Evolutionary conservation across 352 stramenopile genomes (phyloP).

Genomic region (Phytopythium chamaehyphon): DNA sequence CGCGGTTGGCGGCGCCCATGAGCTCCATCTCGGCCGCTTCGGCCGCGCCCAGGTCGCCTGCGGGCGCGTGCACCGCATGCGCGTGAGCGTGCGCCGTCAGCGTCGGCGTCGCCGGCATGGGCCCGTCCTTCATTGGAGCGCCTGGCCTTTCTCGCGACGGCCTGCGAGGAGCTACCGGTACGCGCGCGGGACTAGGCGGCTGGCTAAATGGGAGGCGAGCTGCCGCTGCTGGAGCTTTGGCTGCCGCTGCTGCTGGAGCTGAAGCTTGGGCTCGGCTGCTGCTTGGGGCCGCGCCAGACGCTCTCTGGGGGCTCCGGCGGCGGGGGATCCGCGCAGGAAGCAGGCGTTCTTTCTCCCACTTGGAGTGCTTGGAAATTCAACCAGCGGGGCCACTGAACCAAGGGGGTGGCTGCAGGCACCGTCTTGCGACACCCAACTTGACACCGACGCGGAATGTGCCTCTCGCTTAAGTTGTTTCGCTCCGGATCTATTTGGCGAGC

Average conservation of each 20-base stretch:
- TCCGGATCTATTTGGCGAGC: constrained; percentile 6
- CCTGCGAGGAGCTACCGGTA: too few relatives aligned
- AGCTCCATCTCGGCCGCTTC: constrained; percentile 64
- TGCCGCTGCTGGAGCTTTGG: too few relatives aligned
- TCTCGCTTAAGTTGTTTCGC: background rate
- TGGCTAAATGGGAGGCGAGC: too few relatives aligned
- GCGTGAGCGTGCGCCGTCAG: constrained; percentile 5
- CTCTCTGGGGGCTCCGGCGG: too few relatives aligned
- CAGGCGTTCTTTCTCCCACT: constrained; percentile 1
- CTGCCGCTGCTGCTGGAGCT: too few relatives aligned
- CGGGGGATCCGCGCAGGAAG: background rate
- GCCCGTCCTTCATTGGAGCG: constrained; percentile 2
- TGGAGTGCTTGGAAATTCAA: constrained; percentile 3
- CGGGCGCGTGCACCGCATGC: constrained; percentile 10
- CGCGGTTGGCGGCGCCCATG: constrained; percentile 59
- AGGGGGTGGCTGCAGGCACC: background rate
- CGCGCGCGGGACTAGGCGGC: too few relatives aligned
- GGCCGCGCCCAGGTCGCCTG: constrained; percentile 17
- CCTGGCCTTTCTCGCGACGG: background rate
- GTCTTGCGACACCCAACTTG: too few relatives aligned
- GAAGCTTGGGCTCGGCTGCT: too few relatives aligned
- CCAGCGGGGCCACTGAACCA: constrained; percentile 2
- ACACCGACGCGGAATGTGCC: background rate
- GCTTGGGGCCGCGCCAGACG: too few relatives aligned
- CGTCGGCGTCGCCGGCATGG: constrained; percentile 2